Percentiles rank a stretch among this genome's conserved stretches.
phyloP scores from a whole-genome alignment of 1,139 yeast genomes.

The Candida mesenterica region DNA sequence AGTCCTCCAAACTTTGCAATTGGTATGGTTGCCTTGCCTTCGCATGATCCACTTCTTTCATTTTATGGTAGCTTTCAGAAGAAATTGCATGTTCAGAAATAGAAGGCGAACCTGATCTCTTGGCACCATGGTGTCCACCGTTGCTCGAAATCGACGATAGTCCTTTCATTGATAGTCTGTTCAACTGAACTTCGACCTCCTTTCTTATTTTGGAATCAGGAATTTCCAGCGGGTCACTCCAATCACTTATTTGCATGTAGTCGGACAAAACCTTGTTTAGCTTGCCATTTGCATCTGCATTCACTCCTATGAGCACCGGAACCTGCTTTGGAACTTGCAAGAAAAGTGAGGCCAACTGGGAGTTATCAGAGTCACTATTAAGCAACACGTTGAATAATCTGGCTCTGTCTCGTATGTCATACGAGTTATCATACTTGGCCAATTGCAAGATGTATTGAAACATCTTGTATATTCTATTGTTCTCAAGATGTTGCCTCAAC shows the following conservation, averaged over 20 bases:
- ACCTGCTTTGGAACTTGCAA: conserved; percentile 82
- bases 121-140: conserved; percentile 3
- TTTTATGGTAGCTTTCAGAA: conserved; percentile 19
- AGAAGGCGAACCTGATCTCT: conserved; percentile 24
- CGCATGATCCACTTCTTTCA: conserved; percentile 2
- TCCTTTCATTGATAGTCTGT: conserved; percentile 20
- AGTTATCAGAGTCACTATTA: conserved; percentile 31
- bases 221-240: conserved; percentile 34
- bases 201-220: conserved; percentile 41
- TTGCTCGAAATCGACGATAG: conserved; percentile 10
- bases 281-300: conserved; percentile 1
- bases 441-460: conserved; percentile 63
- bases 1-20: conserved; percentile 81
- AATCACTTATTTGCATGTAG: conserved; percentile 29
- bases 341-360: conserved; percentile 67
- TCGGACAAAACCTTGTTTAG: conserved; percentile 8
- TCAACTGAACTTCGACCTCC: conserved; percentile 25
- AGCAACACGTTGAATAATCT: conserved; percentile 62
- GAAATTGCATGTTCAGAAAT: conserved; percentile 25
- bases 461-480: conserved; percentile 46
- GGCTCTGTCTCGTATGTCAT: conserved; percentile 84
- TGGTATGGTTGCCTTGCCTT: conserved; percentile 40
- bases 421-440: conserved; percentile 70
- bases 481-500: conserved; percentile 26
- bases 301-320: conserved; percentile 29